Base-by-base conservation (phyloP, 495 filamentous ascomycete genomes). In the Achaetomiella virescens region DNA sequence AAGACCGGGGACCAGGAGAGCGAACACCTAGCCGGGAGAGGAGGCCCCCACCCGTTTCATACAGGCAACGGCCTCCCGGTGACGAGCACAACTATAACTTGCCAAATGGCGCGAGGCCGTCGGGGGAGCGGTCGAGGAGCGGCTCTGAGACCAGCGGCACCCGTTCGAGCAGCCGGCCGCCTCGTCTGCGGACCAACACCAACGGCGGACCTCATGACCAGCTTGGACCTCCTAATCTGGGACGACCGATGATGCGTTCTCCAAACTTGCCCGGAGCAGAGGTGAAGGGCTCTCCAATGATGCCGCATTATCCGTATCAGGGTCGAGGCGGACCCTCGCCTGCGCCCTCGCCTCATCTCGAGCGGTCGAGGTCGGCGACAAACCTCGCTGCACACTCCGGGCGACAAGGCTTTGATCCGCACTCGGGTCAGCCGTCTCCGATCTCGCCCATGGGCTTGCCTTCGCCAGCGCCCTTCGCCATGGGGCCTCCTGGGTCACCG, bases 61-160 rank as follows among this genome's bases (percentile, higher is more conserved):
- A 75, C 42, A 61, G 66, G 22, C 69, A 73, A 40, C 71, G 70
- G 2, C 65, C 63, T n/a, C 68, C 70, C 0, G 74, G 70, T 38
- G 70, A 72, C 14, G 76, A 75, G 25, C 54, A 59, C 15, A 58
- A 58, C 20, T 61, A 61, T 50, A 63, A 49, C 37, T 70, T 61
- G 20, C 64, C 59, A 21, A 63, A 64, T 12, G 55, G 43, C 15
- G 62, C 67, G 14, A 63, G 62, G 36, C 64, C 66, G 15, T 61
- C 64, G 11, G 56, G 72, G 3, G 78, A 78, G 27, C 70, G 83
- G 27, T 81, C 84, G 46, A 77, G 84, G 22, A 86, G 84, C 41
- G 78, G 75, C 48, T 87, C 85, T 0, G 82, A 87, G 45, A 75
- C 79, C 0, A 73, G 73, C 43, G 65, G 72, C 5, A 64, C 63